Evolutionary conservation across 2,329 filamentous ascomycete genomes (phyloP).

Genomic region (Cadophora sp.): DNA sequence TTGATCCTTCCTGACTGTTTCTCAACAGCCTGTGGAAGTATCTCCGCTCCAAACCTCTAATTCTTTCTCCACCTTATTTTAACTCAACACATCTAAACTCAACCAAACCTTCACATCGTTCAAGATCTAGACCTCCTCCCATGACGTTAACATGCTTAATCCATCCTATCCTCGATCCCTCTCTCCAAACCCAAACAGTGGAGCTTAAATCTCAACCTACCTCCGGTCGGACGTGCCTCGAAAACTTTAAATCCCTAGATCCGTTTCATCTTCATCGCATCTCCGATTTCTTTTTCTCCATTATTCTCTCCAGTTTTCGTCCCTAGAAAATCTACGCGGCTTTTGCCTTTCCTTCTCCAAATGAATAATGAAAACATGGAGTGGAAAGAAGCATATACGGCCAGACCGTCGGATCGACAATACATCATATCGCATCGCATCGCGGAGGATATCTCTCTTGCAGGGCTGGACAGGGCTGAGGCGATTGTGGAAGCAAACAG

Average conservation of each 20-base stretch:
- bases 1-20: not conserved
- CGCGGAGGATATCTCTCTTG: too few species aligned
- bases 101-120: not conserved
- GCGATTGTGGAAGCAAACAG: too few species aligned
- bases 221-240: not conserved
- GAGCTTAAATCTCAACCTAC: not conserved
- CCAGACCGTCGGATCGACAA: constrained; percentile 6
- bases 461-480: too few species aligned
- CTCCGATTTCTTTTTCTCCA: not conserved
- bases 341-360: too few species aligned
- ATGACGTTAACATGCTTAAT: not conserved
- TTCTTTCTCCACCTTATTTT: too few species aligned
- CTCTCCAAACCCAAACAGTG: not conserved
- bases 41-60: too few species aligned
- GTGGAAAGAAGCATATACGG: not conserved
- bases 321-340: too few species aligned
- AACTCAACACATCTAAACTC: too few species aligned
- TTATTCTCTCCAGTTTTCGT: not conserved
- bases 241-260: constrained; percentile 10
- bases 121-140: not conserved
- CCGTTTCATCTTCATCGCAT: constrained; percentile 3
- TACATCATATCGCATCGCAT: not conserved
- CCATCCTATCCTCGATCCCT: too few species aligned
- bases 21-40: too few species aligned
- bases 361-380: too few species aligned